These are phyloP conservation scores for Aureobasidium uvarum DNA, from an alignment of 2,329 filamentous ascomycete species.

Conservation along the genomic window DNA sequence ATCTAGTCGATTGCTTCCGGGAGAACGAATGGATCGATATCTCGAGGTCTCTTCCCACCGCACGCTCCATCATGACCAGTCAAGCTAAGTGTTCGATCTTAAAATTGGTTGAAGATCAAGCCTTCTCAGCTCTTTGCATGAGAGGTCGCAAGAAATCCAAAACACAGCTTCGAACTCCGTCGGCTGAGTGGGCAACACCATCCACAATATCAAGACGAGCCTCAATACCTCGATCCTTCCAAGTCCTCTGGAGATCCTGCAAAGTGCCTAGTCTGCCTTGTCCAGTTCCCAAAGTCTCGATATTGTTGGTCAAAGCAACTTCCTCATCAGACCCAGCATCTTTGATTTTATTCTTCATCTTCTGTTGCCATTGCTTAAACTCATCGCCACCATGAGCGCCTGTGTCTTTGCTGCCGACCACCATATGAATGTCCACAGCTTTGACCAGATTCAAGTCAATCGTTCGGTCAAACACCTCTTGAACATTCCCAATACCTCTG, in stretches of 20 bases:
- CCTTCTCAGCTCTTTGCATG: too few relatives aligned
- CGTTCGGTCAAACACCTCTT: background rate
- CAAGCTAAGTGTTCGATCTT: too few relatives aligned
- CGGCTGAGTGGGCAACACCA: conserved; percentile 10
- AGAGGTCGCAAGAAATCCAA: conserved; percentile 5
- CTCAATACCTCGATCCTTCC: background rate
- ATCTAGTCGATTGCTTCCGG: too few relatives aligned
- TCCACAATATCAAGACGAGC: conserved; percentile 4
- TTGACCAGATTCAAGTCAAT: background rate
- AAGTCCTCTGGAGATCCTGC: background rate
- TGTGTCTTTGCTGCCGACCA: conserved; percentile 16
- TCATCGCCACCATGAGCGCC: conserved; percentile 8
- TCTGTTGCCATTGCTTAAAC: conserved; percentile 3
- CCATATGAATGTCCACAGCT: background rate
- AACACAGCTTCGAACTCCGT: conserved; percentile 7
- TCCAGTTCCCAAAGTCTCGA: background rate
- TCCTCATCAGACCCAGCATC: background rate
- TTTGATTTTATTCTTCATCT: background rate
- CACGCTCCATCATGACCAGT: too few relatives aligned
- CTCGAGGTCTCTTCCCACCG: too few relatives aligned
- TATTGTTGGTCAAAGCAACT: conserved; percentile 3
- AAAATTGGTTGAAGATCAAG: too few relatives aligned
- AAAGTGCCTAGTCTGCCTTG: conserved; percentile 15
- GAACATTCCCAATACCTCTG: background rate
- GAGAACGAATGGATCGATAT: too few relatives aligned